These are phyloP conservation scores for Aspergillus jensenii DNA, from an alignment of 2,329 filamentous ascomycete genomes.

Conservation along the genomic window DNA sequence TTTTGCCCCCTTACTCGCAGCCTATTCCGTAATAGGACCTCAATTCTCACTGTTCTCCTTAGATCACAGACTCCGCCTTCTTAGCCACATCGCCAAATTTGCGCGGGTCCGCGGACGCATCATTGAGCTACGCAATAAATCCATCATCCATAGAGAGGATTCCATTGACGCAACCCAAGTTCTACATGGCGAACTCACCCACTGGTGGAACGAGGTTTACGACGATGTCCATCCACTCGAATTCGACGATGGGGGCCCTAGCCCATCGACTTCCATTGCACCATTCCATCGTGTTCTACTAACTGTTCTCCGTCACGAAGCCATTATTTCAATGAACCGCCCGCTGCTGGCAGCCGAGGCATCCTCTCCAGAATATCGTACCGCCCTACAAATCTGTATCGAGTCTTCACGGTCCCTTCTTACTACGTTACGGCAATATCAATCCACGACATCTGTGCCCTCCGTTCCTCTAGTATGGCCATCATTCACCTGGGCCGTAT, in stretches of 20 bases:
- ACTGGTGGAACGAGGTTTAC: constrained; percentile 57
- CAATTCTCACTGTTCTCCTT: neutral
- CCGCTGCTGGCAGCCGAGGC: constrained; percentile 50
- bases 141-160: constrained; percentile 46
- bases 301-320: constrained; percentile 50
- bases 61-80: constrained; percentile 34
- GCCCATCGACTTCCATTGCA: constrained; percentile 17
- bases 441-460: constrained; percentile 7
- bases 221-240: constrained; percentile 47
- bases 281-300: constrained; percentile 45
- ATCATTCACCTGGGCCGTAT: constrained; percentile 54
- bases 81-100: constrained; percentile 48
- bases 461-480: constrained; percentile 47
- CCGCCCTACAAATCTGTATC: constrained; percentile 53
- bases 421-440: constrained; percentile 37
- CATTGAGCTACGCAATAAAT: constrained; percentile 55
- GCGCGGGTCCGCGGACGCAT: constrained; percentile 52
- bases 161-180: constrained; percentile 47
- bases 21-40: neutral
- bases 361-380: constrained; percentile 34
- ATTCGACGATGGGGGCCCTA: neutral
- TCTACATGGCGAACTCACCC: constrained; percentile 47
- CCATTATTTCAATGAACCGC: constrained; percentile 52
- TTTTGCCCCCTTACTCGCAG: neutral
- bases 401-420: constrained; percentile 51